Evolutionary conservation across 2,329 filamentous ascomycete species (phyloP).

Genomic region (Karstenula rhodostoma): DNA sequence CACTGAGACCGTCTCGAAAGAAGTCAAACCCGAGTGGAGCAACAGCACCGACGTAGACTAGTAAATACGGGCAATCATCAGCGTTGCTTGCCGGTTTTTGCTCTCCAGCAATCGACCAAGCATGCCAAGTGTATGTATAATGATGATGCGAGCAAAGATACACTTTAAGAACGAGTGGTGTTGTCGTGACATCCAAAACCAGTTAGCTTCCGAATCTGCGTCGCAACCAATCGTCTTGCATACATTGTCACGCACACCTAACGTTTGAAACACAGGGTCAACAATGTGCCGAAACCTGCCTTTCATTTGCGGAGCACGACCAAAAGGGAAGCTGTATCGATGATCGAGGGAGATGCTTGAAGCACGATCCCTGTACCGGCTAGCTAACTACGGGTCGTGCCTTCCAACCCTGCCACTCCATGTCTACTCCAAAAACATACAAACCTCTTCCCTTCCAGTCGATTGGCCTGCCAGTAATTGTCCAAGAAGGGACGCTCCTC

Average conservation of each 20-base stretch:
- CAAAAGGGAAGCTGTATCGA: background rate
- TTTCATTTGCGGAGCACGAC: background rate
- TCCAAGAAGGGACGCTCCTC: background rate
- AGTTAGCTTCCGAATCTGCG: background rate
- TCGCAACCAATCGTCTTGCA: background rate
- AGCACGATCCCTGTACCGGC: background rate
- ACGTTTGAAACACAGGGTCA: background rate
- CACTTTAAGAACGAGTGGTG: background rate
- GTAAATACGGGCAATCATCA: slow-evolving; percentile 24
- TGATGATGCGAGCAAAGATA: background rate
- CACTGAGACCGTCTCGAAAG: slow-evolving; percentile 53
- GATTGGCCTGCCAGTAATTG: background rate
- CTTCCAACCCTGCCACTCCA: background rate
- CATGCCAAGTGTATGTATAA: background rate
- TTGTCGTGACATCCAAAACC: background rate
- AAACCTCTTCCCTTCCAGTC: background rate
- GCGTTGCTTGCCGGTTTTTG: background rate
- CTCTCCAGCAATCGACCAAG: background rate
- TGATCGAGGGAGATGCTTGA: background rate
- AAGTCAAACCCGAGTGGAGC: slow-evolving; percentile 57
- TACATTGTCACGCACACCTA: background rate
- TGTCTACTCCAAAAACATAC: background rate
- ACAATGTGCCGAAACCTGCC: background rate
- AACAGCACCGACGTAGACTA: slow-evolving; percentile 59
- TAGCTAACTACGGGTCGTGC: background rate